Percentiles rank a stretch among this genome's conserved stretches.
Evolutionary conservation across 2,329 filamentous ascomycete genomes (phyloP).

Genomic region (Colletotrichum spaethianum): DNA sequence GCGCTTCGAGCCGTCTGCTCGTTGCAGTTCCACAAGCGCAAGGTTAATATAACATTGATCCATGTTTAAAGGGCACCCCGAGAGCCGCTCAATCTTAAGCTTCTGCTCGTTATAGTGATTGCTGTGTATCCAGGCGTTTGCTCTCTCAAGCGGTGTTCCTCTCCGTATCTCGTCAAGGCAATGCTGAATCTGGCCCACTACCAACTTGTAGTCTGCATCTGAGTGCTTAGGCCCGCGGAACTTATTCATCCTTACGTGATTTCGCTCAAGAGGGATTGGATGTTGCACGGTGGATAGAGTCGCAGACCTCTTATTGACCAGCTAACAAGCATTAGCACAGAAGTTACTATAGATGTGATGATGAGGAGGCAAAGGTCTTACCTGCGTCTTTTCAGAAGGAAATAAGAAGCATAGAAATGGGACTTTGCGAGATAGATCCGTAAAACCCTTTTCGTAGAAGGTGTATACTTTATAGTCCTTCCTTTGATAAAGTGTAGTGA

Average conservation of each 20-base stretch:
- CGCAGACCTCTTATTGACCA: neutral
- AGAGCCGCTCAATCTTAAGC: neutral
- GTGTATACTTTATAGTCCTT: neutral
- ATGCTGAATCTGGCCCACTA: neutral
- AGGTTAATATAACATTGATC: conserved; percentile 58
- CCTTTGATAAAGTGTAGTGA: neutral
- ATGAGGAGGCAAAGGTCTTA: too few species aligned
- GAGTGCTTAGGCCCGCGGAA: neutral
- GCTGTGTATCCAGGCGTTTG: neutral
- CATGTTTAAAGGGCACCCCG: conserved; percentile 41
- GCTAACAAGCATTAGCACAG: neutral
- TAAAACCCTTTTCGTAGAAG: neutral
- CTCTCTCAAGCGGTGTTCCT: neutral
- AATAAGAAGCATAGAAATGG: neutral
- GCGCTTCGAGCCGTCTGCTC: neutral
- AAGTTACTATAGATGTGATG: neutral
- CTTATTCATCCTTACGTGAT: neutral
- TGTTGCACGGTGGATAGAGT: neutral
- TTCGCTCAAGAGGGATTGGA: neutral
- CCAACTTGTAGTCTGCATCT: neutral
- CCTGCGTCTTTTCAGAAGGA: too few species aligned
- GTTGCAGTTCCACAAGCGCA: conserved; percentile 49
- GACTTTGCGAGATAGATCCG: neutral
- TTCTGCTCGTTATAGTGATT: neutral
- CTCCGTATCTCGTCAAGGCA: neutral